These are phyloP conservation scores for Arabidopsis lyrata DNA, from an alignment of 441 rosid genomes.

Conservation along the genomic window DNA sequence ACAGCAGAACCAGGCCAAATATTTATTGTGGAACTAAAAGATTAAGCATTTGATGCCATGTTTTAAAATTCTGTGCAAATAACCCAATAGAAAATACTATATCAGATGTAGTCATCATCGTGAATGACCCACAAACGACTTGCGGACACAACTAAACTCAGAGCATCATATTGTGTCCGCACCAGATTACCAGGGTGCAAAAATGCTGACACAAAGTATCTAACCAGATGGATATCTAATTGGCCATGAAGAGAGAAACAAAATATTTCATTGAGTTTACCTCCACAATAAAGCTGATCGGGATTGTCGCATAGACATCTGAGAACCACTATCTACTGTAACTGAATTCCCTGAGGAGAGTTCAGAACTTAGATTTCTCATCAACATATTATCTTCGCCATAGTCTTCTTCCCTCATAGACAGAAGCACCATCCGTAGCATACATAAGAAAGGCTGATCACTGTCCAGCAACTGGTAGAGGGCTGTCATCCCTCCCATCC, in stretches of 20 bases:
- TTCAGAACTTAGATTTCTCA: constrained; percentile 70
- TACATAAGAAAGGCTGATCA: constrained; percentile 99
- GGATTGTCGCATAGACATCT: constrained; percentile 69
- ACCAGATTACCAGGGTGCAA: constrained; percentile 24
- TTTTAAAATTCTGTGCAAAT: neutral
- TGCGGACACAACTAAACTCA: constrained; percentile 27
- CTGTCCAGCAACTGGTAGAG: constrained; percentile 97
- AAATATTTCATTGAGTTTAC: constrained; percentile 51
- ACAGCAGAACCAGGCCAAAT: constrained; percentile 36
- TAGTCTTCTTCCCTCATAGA: constrained; percentile 99
- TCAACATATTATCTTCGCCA: constrained; percentile 82
- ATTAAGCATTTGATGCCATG: constrained; percentile 11
- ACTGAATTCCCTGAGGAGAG: constrained; percentile 52
- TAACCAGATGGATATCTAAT: constrained; percentile 30
- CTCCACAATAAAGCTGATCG: constrained; percentile 97
- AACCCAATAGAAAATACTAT: constrained; percentile 12
- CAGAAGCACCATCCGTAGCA: constrained; percentile 99
- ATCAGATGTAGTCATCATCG: constrained; percentile 14
- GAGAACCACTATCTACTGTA: constrained; percentile 62
- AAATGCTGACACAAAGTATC: constrained; percentile 31
- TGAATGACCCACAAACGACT: constrained; percentile 27
- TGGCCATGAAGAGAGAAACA: constrained; percentile 22
- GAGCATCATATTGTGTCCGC: constrained; percentile 26
- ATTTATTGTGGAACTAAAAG: neutral
- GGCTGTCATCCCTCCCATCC: constrained; percentile 99